These are phyloP conservation scores for Mycena haematopus DNA, from an alignment of 768 basidiomycete species.

Conservation along the genomic window DNA sequence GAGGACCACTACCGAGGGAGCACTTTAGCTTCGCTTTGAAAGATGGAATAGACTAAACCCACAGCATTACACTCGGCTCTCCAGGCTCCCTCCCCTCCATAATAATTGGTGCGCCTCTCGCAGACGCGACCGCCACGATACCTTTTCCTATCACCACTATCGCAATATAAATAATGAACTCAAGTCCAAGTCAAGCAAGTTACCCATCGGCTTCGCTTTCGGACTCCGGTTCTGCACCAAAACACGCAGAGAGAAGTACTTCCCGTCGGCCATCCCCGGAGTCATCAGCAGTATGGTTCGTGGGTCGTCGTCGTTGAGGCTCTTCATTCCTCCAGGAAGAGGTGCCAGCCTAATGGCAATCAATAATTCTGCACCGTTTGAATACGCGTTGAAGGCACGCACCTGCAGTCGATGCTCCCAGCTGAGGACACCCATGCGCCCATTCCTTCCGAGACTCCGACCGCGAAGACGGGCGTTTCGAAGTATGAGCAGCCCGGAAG, in stretches of 20 bases:
- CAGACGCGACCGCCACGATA: constrained; percentile 9
- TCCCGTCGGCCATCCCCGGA: constrained; percentile 10
- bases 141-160: constrained; percentile 18
- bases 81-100: constrained; percentile 17
- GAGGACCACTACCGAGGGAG: constrained; percentile 1
- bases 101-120: constrained; percentile 14
- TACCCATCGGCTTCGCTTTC: constrained; percentile 17
- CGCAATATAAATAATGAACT: not conserved
- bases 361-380: not conserved
- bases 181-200: not conserved
- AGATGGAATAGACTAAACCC: not conserved
- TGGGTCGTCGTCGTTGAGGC: not conserved
- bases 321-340: constrained; percentile 1
- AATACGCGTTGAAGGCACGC: not conserved
- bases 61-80: constrained; percentile 10
- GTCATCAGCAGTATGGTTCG: constrained; percentile 6
- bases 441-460: constrained; percentile 15
- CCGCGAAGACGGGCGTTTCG: constrained; percentile 16
- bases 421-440: constrained; percentile 23
- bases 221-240: constrained; percentile 19
- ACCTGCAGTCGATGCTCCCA: constrained; percentile 23
- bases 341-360: constrained; percentile 1
- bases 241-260: constrained; percentile 10
- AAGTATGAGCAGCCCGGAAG: constrained; percentile 22
- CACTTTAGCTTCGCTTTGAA: not conserved